Conservation (phyloP, 768 basidiomycete species). For the Hirschioporus abietinus region DNA sequence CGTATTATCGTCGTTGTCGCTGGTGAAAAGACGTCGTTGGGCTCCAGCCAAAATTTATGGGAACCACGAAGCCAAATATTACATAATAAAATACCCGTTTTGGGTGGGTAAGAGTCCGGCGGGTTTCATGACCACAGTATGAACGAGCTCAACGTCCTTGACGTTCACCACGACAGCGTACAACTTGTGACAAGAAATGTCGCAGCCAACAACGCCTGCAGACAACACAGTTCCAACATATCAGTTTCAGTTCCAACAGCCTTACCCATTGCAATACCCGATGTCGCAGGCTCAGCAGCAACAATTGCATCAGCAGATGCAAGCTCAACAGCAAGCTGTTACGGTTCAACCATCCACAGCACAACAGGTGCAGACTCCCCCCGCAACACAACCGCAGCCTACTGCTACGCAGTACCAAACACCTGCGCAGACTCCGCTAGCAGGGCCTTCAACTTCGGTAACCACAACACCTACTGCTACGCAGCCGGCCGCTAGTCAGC, state of each 20-base stretch:
- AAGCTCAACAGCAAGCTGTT: neutral
- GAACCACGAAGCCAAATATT: neutral
- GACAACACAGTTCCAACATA: neutral
- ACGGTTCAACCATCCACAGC: neutral
- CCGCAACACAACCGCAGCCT: neutral
- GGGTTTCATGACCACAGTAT: neutral
- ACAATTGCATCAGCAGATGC: slow-evolving; percentile 30
- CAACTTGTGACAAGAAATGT: neutral
- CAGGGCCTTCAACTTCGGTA: neutral
- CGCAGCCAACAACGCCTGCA: neutral
- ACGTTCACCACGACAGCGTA: neutral
- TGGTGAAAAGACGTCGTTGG: neutral
- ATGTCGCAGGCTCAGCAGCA: slow-evolving; percentile 20
- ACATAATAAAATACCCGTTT: neutral
- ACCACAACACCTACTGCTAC: neutral
- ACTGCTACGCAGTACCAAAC: neutral
- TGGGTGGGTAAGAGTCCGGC: neutral
- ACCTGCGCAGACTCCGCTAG: neutral
- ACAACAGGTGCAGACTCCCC: neutral
- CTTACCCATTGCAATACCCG: slow-evolving; percentile 30
- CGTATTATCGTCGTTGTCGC: neutral
- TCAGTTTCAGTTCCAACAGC: slow-evolving; percentile 24
- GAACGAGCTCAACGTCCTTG: neutral
- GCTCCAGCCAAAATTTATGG: neutral
- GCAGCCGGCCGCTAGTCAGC: neutral